Percentiles rank a stretch among this genome's conserved stretches.
These are phyloP conservation scores for Geoglossum glabrum DNA, from an alignment of 495 filamentous ascomycete genomes.

Conservation along the genomic window DNA sequence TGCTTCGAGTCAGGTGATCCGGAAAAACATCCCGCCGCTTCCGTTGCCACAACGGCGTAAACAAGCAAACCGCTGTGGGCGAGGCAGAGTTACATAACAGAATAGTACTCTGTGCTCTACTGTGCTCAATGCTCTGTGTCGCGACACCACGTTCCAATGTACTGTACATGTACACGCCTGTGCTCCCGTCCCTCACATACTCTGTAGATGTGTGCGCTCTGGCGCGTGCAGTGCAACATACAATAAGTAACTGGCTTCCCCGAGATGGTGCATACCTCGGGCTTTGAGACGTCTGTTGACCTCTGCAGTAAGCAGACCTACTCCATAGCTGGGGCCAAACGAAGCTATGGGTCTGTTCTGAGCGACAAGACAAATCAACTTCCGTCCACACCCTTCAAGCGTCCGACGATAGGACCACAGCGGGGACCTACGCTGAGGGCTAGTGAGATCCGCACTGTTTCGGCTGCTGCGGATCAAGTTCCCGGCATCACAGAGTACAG, in stretches of 20 bases:
- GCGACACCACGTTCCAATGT: too few relatives aligned
- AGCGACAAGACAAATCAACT: not conserved
- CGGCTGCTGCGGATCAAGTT: not conserved
- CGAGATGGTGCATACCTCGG: not conserved
- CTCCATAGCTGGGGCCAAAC: slow-evolving; percentile 24
- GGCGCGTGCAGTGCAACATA: too few relatives aligned
- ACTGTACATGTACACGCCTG: too few relatives aligned
- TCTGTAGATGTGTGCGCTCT: too few relatives aligned
- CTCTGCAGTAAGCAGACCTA: slow-evolving; percentile 21
- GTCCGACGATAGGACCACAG: not conserved
- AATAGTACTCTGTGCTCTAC: too few relatives aligned
- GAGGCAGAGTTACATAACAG: too few relatives aligned
- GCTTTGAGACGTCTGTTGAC: slow-evolving; percentile 29
- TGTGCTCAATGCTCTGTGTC: too few relatives aligned
- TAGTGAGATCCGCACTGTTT: not conserved
- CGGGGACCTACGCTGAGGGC: not conserved
- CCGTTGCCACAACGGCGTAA: not conserved
- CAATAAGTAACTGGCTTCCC: not conserved
- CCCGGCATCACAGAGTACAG: slow-evolving; percentile 24
- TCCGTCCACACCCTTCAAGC: not conserved
- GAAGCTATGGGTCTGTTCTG: slow-evolving; percentile 5
- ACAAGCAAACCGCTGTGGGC: not conserved
- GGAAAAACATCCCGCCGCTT: not conserved
- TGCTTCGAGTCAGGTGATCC: not conserved
- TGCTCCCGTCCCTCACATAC: too few relatives aligned